These are phyloP conservation scores for Luffa aegyptiaca DNA, from an alignment of 306 rosid species.

Conservation along the genomic window DNA sequence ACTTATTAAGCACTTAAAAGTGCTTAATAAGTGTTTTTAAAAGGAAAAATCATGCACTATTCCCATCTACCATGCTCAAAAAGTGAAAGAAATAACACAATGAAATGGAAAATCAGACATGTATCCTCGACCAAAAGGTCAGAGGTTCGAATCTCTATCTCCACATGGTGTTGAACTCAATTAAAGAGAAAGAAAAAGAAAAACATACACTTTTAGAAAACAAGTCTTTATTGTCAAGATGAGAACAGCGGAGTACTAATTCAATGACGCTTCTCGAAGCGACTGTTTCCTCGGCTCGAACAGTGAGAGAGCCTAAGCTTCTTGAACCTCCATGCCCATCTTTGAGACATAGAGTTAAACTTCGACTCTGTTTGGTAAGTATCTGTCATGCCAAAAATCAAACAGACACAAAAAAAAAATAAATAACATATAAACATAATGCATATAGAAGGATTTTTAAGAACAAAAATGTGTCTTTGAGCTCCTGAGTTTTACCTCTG, in stretches of 20 bases:
- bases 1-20: too few relatives aligned
- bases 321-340: slow-evolving; percentile 23
- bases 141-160: too few relatives aligned
- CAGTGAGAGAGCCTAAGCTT: slow-evolving; percentile 50
- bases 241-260: slow-evolving; percentile 52
- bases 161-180: too few relatives aligned
- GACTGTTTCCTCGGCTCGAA: slow-evolving; percentile 69
- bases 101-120: not conserved
- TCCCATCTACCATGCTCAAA: not conserved
- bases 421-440: not conserved
- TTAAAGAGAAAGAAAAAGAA: too few relatives aligned
- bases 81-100: not conserved
- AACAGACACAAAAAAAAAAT: not conserved
- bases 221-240: slow-evolving; percentile 62
- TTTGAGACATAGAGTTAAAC: slow-evolving; percentile 39
- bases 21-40: too few relatives aligned
- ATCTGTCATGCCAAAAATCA: slow-evolving; percentile 33
- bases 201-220: slow-evolving; percentile 64
- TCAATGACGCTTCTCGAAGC: slow-evolving; percentile 57
- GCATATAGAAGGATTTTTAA: not conserved
- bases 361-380: slow-evolving; percentile 48
- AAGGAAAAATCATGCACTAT: not conserved
- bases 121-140: too few relatives aligned
- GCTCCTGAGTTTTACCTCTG: slow-evolving; percentile 44
- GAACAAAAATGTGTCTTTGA: not conserved